Evolutionary conservation across 75 land plant genomes (phyloP).

Genomic region (Ceratopteris richardii): DNA sequence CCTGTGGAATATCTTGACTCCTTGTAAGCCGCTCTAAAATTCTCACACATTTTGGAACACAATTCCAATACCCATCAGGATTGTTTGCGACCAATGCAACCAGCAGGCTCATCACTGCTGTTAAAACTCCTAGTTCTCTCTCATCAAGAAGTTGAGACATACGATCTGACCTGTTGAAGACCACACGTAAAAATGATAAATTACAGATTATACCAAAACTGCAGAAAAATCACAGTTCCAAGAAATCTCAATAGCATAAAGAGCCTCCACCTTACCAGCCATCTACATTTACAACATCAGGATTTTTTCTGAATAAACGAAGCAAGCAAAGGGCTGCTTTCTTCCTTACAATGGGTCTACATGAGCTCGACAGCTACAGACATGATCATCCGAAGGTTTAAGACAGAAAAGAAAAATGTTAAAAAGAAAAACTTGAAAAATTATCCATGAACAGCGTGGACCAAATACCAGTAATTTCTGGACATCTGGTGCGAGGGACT

Average conservation of each 20-base stretch:
- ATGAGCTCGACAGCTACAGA: slow-evolving; percentile 75
- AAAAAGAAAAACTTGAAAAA: background rate
- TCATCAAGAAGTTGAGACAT: slow-evolving; percentile 98
- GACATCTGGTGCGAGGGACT: slow-evolving; percentile 96
- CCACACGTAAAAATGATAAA: background rate
- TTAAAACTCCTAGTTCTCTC: slow-evolving; percentile 93
- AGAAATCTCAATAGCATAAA: background rate
- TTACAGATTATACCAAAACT: background rate
- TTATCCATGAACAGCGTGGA: background rate
- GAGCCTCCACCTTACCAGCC: slow-evolving; percentile 63
- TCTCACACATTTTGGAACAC: slow-evolving; percentile 96
- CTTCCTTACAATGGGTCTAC: slow-evolving; percentile 94
- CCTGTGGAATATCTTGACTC: slow-evolving; percentile 94
- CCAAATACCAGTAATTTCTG: slow-evolving; percentile 85
- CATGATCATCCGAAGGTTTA: background rate
- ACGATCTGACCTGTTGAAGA: slow-evolving; percentile 78
- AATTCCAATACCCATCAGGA: slow-evolving; percentile 92
- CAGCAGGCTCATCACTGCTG: slow-evolving; percentile 95
- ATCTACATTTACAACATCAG: slow-evolving; percentile 99
- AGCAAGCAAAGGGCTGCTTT: slow-evolving; percentile 96
- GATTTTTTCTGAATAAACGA: slow-evolving; percentile 85
- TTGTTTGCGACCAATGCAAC: slow-evolving; percentile 93
- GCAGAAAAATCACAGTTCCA: background rate
- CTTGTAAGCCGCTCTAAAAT: slow-evolving; percentile 83
- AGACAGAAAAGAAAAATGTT: background rate